These are phyloP conservation scores for Corchorus capsularis DNA, from an alignment of 345 rosid species.

Conservation along the genomic window DNA sequence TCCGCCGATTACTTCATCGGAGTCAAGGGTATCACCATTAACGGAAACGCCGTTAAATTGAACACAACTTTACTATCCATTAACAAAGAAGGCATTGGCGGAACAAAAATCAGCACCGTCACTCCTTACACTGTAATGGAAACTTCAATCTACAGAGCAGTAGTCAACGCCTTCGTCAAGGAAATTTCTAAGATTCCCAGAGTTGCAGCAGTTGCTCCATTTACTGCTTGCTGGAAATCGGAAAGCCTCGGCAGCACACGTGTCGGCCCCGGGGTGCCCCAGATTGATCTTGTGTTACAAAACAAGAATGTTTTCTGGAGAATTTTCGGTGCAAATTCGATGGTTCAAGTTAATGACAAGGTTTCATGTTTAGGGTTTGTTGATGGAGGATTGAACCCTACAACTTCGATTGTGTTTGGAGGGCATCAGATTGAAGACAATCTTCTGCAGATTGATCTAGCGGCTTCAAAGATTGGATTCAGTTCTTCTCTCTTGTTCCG, in stretches of 20 bases:
- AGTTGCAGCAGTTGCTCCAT: constrained; percentile 22
- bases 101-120: constrained; percentile 37
- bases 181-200: not conserved
- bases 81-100: constrained; percentile 30
- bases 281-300: constrained; percentile 30
- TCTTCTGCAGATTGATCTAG: constrained; percentile 43
- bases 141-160: constrained; percentile 32
- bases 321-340: constrained; percentile 43
- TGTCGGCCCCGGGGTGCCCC: constrained; percentile 32
- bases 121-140: constrained; percentile 27
- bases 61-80: constrained; percentile 29
- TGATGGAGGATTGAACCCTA: constrained; percentile 34
- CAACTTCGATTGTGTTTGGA: constrained; percentile 38
- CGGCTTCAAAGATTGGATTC: constrained; percentile 36
- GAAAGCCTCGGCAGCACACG: constrained; percentile 1
- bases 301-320: constrained; percentile 29
- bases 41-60: constrained; percentile 16
- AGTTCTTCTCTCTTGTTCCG: constrained; percentile 36
- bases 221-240: constrained; percentile 22
- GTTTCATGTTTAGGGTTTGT: constrained; percentile 36
- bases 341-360: constrained; percentile 30
- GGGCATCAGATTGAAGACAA: constrained; percentile 43
- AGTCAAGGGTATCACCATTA: constrained; percentile 34
- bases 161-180: constrained; percentile 18
- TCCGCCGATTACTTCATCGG: constrained; percentile 47